Conservation (phyloP, 192 early-diverging fungal genomes). For the Linnemannia schmuckeri region DNA sequence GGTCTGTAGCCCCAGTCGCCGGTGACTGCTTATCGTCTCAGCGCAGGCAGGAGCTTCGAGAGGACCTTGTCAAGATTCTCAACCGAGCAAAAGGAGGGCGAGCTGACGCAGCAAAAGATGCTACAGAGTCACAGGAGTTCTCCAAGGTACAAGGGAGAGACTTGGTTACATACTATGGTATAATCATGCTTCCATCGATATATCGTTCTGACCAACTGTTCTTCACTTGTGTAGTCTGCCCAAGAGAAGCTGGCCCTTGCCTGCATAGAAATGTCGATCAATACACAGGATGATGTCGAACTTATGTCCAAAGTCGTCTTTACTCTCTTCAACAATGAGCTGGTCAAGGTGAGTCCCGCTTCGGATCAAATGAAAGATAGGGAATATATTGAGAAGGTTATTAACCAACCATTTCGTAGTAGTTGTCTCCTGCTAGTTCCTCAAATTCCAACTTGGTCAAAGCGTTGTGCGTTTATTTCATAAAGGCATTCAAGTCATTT, state of each 20-base stretch:
- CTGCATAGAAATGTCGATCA: slow-evolving; percentile 4
- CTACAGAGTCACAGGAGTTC: not conserved
- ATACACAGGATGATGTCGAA: slow-evolving; percentile 10
- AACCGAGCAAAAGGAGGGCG: slow-evolving; percentile 16
- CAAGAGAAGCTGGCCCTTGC: slow-evolving; percentile 25
- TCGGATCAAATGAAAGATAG: not conserved
- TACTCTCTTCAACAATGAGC: slow-evolving; percentile 31
- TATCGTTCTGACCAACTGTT: not conserved
- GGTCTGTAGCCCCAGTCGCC: not conserved
- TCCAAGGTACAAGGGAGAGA: slow-evolving; percentile 9
- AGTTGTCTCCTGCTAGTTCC: slow-evolving; percentile 2
- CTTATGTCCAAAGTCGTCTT: slow-evolving; percentile 29
- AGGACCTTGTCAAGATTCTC: slow-evolving; percentile 9
- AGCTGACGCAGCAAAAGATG: not conserved
- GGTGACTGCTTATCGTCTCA: not conserved
- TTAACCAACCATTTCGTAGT: not conserved
- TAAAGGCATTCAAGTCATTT: slow-evolving; percentile 7
- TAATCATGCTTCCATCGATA: not conserved
- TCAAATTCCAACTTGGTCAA: slow-evolving; percentile 7
- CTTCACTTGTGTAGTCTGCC: slow-evolving; percentile 1
- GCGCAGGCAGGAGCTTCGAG: not conserved
- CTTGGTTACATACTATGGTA: not conserved
- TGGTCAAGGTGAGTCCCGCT: slow-evolving; percentile 31
- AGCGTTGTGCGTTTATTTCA: slow-evolving; percentile 16
- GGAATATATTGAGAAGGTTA: not conserved